These are phyloP conservation scores for Coemansia sp. DNA, from an alignment of 192 early-diverging fungal genomes.

Conservation along the genomic window DNA sequence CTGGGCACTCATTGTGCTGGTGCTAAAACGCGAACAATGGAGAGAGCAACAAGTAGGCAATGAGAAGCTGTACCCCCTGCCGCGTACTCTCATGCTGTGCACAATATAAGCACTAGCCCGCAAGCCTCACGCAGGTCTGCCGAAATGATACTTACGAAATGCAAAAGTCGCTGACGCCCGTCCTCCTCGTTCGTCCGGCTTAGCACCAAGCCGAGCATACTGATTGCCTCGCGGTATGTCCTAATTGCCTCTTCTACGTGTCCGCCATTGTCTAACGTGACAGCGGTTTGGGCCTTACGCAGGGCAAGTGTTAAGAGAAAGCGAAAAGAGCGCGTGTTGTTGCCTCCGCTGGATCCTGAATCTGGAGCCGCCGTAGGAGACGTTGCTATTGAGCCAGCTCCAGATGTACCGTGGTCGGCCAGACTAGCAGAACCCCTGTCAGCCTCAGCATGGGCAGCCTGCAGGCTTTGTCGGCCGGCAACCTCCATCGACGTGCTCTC, in stretches of 20 bases:
- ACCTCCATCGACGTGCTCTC: constrained; percentile 21
- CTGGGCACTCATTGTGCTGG: constrained; percentile 9
- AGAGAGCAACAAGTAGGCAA: background rate
- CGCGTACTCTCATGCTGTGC: background rate
- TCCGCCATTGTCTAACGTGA: constrained; percentile 54
- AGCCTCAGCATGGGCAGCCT: background rate
- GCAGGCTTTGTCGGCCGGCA: background rate
- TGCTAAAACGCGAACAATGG: constrained; percentile 1
- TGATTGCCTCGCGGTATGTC: constrained; percentile 59
- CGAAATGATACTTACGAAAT: constrained; percentile 51
- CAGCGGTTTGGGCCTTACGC: constrained; percentile 57
- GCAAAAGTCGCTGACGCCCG: constrained; percentile 53
- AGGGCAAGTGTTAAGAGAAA: constrained; percentile 56
- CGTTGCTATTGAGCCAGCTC: constrained; percentile 3
- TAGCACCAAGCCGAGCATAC: constrained; percentile 57
- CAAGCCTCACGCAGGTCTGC: background rate
- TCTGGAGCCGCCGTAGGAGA: constrained; percentile 9
- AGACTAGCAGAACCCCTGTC: background rate
- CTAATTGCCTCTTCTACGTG: constrained; percentile 56
- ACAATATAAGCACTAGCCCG: background rate
- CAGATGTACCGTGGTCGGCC: background rate
- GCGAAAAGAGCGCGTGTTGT: constrained; percentile 59
- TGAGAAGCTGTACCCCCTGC: background rate
- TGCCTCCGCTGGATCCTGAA: constrained; percentile 24
- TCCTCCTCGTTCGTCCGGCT: constrained; percentile 56